Evolutionary conservation across 768 basidiomycete species (phyloP), one percentile per base, ranked within the genome.

Genomic region (Boletus sp.): DNA sequence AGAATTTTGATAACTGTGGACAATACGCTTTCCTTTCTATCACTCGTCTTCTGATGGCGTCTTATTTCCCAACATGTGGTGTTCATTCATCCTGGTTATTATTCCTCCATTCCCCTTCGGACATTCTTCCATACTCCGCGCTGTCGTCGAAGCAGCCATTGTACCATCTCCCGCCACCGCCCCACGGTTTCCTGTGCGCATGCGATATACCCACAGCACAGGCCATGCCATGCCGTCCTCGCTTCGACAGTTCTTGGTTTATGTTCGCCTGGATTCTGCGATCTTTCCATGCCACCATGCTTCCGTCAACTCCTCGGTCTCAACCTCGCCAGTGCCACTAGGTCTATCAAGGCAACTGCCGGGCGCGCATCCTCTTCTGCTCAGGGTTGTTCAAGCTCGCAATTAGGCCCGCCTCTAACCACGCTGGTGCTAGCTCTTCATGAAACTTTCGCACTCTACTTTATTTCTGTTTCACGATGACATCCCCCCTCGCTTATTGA

Each of bases 61-160:
- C 58, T 59, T 59, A 65, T 62, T 66, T 64, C 60, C 55, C 62
- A 55, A 61, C 64, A 66, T 70, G 62, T 52, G 59, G 60, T 62
- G 49, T 59, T 59, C 57, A 54, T 61, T 61, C 63, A 44, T 55
- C 51, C 56, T 65, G 20, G 58, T 58, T 62, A 54, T 63, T 64
- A 60, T 62, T 50, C 58, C 63, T 46, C 46, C 58, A 48, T 64
- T 57, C 55, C 53, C 39, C 55, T 59, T 65, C 45, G 65, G 67
- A 69, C 64, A 54, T 57, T 71, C 62, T 58, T 54, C 60, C 58
- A 60, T 60, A 50, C 56, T 49, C 47, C 42, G 50, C 57, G 55
- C 53, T 50, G 59, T 54, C 59, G 50, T 61, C 51, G 65, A 55
- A 58, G 60, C 54, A 58, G 65, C 58, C 51, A 18, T 24, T 52